Base-by-base conservation (phyloP, 148 eudicot species). In the Amaranthus hypochondriacus region DNA sequence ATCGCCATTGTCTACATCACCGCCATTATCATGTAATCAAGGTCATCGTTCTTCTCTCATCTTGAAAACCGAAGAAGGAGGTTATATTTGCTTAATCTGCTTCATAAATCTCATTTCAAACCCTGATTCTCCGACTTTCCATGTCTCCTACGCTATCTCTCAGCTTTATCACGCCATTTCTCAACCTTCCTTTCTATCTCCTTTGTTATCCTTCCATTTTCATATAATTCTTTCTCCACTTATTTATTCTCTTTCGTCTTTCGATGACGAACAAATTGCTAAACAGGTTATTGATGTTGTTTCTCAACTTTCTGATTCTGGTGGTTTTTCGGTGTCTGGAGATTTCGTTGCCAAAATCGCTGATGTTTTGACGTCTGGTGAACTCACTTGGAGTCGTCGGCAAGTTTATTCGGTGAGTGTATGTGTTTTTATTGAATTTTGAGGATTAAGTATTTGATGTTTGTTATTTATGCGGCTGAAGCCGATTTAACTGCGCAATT, bases 61-160 rank as follows among this genome's bases (percentile, higher is more conserved):
- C n/a, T 86, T 94, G 49, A 66, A 12, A 53, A 89, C 96, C 48
- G 68, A 51, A 10, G 76, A 83, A 83, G 96, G 96, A 71, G 93
- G 93, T 14, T 76, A 81, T 1, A 90, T 95, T 72, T 95, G 98
- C 88, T 76, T 95, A 7, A 78, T 86, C 71, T 95, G 98, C 76
- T 78, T 95, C 84, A 82, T 93, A n/a, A 87, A 87, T 55, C 93
- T 95, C 61, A 79, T 95, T 75, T 76, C 92, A 14, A 84, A 75
- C 83, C 89, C 96, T 43, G 71, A 53, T 15, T 92, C 98, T 28
- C 92, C 89, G 2, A 82, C 96, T 8, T 70, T 95, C 50, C 98
- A 90, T 74, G 92, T 92, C 73, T 92, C 96, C 58, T 90, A 95
- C 87, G 98, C 97, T 3, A 88, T 95, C 55, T 89, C 97, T 8